Base-by-base conservation (phyloP, 495 filamentous ascomycete species). In the Xylaria telfairii region DNA sequence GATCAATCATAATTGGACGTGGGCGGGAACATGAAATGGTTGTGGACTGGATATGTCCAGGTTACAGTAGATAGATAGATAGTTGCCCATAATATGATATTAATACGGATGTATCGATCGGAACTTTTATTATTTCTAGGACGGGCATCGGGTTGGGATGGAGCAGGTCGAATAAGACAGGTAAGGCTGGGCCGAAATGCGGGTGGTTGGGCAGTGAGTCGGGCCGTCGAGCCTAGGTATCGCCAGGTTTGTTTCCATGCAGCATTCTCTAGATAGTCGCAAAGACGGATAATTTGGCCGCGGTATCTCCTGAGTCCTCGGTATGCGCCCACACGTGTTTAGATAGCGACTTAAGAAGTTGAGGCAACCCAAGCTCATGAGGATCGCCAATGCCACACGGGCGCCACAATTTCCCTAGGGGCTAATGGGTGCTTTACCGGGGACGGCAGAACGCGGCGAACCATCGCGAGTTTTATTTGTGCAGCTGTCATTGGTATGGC, bases 141-240 rank as follows among this genome's bases (percentile, higher is more conserved):
- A 64, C 41, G 61, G 61, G 41, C 21, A 44, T 65, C 26, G 62
- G 44, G 2, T 6, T 34, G 15, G 28, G 19, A 39, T 37, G 62
- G 44, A 65, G 44, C 37, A 51, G 17, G 28, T 32, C 12, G 17
- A 21, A 63, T 46, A 41, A 10, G 60, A 51, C 62, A 44, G 62
- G 62, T 65, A 39, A 65, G 62, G 44, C 62, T 34, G 62, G 44
- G 28, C 30, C 62, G 62, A 37, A 34, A 42, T 12, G 26, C 9
- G 28, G 8, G 42, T 51, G 26, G 17, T 34, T 65, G 62, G 26
- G 62, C 30, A 51, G 44, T 37, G 44, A 65, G 41, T 65, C 62
- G 62, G 62, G 62, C 62, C 62, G 62, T 49, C 44, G 62, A 65
- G 42, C 44, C 62, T 65, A 65, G 26, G 15, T 44, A 65, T 37